These are phyloP conservation scores for Xylaria sp. DNA, from an alignment of 2,329 filamentous ascomycete genomes.

Conservation along the genomic window DNA sequence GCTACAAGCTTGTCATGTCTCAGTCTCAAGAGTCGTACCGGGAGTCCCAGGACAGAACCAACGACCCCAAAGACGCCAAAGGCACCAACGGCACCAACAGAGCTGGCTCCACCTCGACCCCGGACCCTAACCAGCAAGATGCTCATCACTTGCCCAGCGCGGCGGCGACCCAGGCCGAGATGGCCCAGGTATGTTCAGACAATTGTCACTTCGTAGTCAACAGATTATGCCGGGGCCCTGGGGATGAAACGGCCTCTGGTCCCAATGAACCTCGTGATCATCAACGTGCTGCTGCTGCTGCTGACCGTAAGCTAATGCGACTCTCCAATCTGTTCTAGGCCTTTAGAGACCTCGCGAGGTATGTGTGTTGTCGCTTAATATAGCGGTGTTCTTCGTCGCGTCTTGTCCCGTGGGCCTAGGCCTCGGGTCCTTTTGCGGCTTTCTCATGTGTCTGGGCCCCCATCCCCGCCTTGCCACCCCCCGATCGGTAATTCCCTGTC, in stretches of 20 bases:
- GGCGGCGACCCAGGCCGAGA: slow-evolving; percentile 33
- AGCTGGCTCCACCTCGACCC: slow-evolving; percentile 18
- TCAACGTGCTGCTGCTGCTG: neutral
- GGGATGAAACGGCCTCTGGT: neutral
- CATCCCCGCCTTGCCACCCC: neutral
- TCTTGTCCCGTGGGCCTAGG: neutral
- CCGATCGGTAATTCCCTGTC: slow-evolving; percentile 10
- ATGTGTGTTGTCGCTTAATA: slow-evolving; percentile 26
- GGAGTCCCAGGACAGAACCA: too few species aligned
- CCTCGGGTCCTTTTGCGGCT: neutral
- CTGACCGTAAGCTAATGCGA: slow-evolving; percentile 29
- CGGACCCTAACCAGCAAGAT: slow-evolving; percentile 11
- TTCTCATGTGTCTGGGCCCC: neutral
- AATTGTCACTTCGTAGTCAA: neutral
- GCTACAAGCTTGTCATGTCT: slow-evolving; percentile 29
- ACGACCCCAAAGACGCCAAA: too few species aligned
- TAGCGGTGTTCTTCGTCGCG: neutral
- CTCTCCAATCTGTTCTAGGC: slow-evolving; percentile 37
- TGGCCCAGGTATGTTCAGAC: slow-evolving; percentile 35
- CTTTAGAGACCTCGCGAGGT: slow-evolving; percentile 43
- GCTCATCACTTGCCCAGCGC: slow-evolving; percentile 23
- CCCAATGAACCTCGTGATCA: neutral
- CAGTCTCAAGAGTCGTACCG: slow-evolving; percentile 31
- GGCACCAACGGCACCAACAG: slow-evolving; percentile 14
- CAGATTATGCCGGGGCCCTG: neutral